Evolutionary conservation across 2,329 filamentous ascomycete genomes (phyloP), one percentile per base, ranked within the genome.

Genomic region (Ilyonectria destructans): DNA sequence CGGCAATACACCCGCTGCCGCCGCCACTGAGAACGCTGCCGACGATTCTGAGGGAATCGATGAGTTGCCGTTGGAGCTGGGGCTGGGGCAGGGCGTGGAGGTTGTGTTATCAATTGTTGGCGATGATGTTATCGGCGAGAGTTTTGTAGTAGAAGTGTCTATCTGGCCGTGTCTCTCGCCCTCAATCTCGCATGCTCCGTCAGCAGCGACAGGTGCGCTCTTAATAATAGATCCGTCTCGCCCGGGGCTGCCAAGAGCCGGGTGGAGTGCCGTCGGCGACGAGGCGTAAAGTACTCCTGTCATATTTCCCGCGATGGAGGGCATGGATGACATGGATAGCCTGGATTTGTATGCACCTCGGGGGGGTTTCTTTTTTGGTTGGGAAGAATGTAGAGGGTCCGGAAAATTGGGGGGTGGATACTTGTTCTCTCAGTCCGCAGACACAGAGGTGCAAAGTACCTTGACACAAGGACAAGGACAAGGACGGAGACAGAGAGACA

Each of bases 181-280:
- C 26, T 26, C 26, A 26, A 26, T 54, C 31, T 49, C 49, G 37
- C 64, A 48, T 29, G 45, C 45, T 52, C 68, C 60, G 48, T 58
- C 48, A 35, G 51, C 64, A 54, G 60, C 70, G 64, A 68, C 61
- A 51, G 69, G 61, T 56, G 70, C 51, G 62, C 56, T 72, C 51
- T 70, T 74, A 71, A 69, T 67, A 65, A 64, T 69, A 64, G 64
- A 62, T 58, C 62, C 56, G 66, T 68, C 63, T 52, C 67, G 69
- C 68, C 58, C 67, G 68, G 75, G 74, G 70, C 80, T 81, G 78
- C 82, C 83, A 78, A 88, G 82, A 70, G 80, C 81, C 76, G 85
- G 85, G 82, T 88, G 86, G 80, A 88, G 82, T 71, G 85, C 81
- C 63, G 82, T 82, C 65, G 86, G 84, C 71, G 85, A 86, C 51